phyloP scores from a whole-genome alignment of 2,329 filamentous ascomycete genomes.

The Alternaria conjuncta region DNA sequence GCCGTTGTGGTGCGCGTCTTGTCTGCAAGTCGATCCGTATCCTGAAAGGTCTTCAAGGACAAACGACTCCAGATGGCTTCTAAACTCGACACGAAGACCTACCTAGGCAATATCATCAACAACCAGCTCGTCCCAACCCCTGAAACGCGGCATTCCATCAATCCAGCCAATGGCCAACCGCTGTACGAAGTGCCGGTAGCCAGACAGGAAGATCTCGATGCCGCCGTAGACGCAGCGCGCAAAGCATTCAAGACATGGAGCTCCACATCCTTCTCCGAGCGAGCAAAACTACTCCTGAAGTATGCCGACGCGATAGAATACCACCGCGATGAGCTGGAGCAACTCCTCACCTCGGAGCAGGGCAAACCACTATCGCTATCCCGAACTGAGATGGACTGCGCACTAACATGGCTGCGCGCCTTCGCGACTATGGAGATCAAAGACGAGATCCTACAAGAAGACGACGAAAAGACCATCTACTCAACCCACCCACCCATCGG shows the following conservation, averaged over 20 bases:
- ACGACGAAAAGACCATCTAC: slow-evolving; percentile 53
- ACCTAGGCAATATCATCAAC: slow-evolving; percentile 56
- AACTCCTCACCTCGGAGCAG: slow-evolving; percentile 32
- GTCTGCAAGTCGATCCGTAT: not conserved
- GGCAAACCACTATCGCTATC: slow-evolving; percentile 32
- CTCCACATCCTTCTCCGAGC: slow-evolving; percentile 24
- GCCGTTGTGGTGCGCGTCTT: not conserved
- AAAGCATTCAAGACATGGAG: slow-evolving; percentile 55
- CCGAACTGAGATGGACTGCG: slow-evolving; percentile 20
- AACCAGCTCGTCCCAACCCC: slow-evolving; percentile 52
- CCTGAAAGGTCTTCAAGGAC: not conserved
- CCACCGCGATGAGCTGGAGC: slow-evolving; percentile 25
- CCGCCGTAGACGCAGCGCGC: slow-evolving; percentile 54
- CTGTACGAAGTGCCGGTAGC: slow-evolving; percentile 58
- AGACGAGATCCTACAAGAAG: slow-evolving; percentile 47
- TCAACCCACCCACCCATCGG: slow-evolving; percentile 54
- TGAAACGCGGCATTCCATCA: slow-evolving; percentile 54
- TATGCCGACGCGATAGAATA: slow-evolving; percentile 30
- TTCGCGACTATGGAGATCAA: slow-evolving; percentile 36
- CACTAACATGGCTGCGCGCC: slow-evolving; percentile 39
- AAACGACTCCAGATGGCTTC: not conserved
- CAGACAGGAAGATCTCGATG: slow-evolving; percentile 56
- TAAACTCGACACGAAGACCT: slow-evolving; percentile 11
- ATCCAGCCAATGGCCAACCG: slow-evolving; percentile 57
- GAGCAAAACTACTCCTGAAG: slow-evolving; percentile 21